phyloP scores from a whole-genome alignment of 2,329 filamentous ascomycete genomes.

The Alternaria consortialis region DNA sequence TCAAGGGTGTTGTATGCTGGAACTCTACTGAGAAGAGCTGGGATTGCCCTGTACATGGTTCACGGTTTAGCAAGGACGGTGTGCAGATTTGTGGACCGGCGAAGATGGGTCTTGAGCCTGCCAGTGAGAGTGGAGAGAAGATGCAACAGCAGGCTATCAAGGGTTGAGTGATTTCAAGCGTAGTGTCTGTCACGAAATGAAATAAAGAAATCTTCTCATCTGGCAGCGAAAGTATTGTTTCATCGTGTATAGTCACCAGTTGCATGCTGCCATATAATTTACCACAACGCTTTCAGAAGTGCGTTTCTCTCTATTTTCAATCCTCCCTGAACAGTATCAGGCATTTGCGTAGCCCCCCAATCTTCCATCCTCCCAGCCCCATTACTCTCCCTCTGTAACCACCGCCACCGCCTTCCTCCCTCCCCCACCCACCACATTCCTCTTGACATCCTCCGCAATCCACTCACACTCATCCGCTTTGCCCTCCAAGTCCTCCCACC shows the following conservation, averaged over 20 bases:
- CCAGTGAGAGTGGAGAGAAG: slow-evolving; percentile 38
- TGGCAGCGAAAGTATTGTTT: no score
- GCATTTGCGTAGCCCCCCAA: neutral
- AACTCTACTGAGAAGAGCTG: slow-evolving; percentile 53
- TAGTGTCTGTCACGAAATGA: neutral
- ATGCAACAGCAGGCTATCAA: slow-evolving; percentile 29
- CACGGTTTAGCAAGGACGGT: slow-evolving; percentile 55
- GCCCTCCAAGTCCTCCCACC: slow-evolving; percentile 36
- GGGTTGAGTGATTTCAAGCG: neutral
- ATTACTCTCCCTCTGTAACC: neutral
- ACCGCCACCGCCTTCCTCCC: neutral
- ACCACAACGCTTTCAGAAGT: no score
- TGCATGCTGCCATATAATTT: no score
- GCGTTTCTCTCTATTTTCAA: neutral
- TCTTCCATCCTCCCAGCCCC: neutral
- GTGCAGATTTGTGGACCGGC: slow-evolving; percentile 54
- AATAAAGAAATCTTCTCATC: no score
- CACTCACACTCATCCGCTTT: slow-evolving; percentile 38
- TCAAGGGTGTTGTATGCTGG: slow-evolving; percentile 66
- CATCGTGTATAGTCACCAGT: no score
- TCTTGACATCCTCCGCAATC: slow-evolving; percentile 32
- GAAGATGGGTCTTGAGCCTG: slow-evolving; percentile 49
- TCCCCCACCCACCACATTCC: neutral
- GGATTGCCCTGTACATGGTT: slow-evolving; percentile 63
- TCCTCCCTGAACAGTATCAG: neutral